Base-by-base conservation (phyloP, 2,329 filamentous ascomycete species). In the Cladosporium sp. region DNA sequence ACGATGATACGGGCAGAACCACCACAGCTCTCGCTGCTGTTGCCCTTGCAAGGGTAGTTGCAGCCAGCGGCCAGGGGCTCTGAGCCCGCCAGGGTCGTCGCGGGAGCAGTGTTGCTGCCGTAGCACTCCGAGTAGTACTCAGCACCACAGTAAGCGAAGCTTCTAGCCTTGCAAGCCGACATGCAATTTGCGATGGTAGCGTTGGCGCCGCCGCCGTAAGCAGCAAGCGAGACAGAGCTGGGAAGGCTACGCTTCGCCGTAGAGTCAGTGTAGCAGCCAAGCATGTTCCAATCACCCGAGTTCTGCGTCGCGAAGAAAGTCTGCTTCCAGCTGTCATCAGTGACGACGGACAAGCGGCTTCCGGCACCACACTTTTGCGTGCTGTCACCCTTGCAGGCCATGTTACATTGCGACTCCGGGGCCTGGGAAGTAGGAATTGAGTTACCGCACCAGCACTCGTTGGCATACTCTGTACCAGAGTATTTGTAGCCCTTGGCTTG, bases 401-500 rank as follows among this genome's bases (percentile, higher is more conserved):
- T 71, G n/a, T 65, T 70, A 68, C 74, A 75, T 2, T 66, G 65
- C 11, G 65, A 57, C 28, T 67, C 66, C 12, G 60, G 46, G 2
- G 56, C 50, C 6, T 52, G 33, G 4, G 63, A 35, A 10, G 60
- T 56, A 28, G 62, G 67, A 14, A 73, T 33, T 1, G 59, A 18
- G 53, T 71, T 73, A 2, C 72, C 74, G 59, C 74, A 76, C 66
- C 67, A 76, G 66, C 75, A 77, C 65, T 76, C 67, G 12, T 64
- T 69, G 1, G 66, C 72, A 64, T 76, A 78, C 64, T 79, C 76
- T 37, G 77, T 71, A n/a, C 78, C 79, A 21, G 66, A 66, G 58
- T 69, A 73, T 10, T 67, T 68, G 68, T 71, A 70, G 29, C 72
- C 72, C 18, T 67, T 60, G 29, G 64, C 60, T n/a, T 66, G 68